Evolutionary conservation across 1,284 basidiomycete genomes (phyloP).

Genomic region (Ustilago xerochloae): DNA sequence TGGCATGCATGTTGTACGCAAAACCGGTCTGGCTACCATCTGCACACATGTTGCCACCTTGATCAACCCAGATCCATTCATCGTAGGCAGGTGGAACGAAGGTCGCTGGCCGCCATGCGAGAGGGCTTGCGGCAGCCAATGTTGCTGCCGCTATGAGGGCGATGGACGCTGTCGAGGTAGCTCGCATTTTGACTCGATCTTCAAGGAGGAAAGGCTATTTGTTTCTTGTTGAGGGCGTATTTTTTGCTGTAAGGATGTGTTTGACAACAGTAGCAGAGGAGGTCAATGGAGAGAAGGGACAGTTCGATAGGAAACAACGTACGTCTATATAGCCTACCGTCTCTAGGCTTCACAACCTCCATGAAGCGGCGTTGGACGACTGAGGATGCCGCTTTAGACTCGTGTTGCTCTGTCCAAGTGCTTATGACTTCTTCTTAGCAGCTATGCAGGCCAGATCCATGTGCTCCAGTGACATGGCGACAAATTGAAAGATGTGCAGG

Average conservation of each 20-base stretch:
- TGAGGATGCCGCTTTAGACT: no score
- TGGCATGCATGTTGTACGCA: conserved; percentile 25
- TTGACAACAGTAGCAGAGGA: no score
- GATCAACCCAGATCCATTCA: conserved; percentile 26
- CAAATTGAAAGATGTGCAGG: background rate
- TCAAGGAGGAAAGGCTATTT: background rate
- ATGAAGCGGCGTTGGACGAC: no score
- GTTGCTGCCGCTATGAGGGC: background rate
- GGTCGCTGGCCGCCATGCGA: background rate
- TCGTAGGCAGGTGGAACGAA: conserved; percentile 21
- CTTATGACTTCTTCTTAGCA: no score
- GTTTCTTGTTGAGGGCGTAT: background rate
- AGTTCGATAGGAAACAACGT: no score
- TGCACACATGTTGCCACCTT: conserved; percentile 21
- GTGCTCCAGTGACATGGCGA: no score
- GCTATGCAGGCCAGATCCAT: no score
- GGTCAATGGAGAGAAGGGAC: no score
- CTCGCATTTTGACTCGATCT: conserved; percentile 2
- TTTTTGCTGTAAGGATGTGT: background rate
- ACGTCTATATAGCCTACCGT: no score
- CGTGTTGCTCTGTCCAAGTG: no score
- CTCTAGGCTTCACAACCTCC: no score
- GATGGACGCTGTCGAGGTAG: background rate
- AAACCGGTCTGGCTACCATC: conserved; percentile 30
- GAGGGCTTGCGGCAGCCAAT: background rate